phyloP scores from a whole-genome alignment of 371 early-diverging fungal genomes.

The Lichtheimia ornata region DNA sequence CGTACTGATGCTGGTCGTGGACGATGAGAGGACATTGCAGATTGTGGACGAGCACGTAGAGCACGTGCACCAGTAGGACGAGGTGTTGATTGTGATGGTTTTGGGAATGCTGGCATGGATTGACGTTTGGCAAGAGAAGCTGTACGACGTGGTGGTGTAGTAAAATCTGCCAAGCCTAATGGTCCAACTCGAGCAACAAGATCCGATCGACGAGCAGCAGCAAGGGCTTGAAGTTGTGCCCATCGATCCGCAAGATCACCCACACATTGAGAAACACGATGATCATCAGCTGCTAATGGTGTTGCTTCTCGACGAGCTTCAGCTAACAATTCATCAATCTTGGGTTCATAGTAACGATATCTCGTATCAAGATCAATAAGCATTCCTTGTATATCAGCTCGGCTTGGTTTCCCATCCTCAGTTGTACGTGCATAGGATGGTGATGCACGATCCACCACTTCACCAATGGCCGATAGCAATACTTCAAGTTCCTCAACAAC shows the following conservation, averaged over 20 bases:
- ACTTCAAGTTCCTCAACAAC: slow-evolving; percentile 53
- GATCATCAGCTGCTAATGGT: slow-evolving; percentile 39
- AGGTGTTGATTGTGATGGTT: slow-evolving; percentile 32
- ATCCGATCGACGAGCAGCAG: slow-evolving; percentile 50
- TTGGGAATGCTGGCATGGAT: slow-evolving; percentile 31
- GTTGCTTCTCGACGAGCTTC: slow-evolving; percentile 46
- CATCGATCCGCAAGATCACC: slow-evolving; percentile 46
- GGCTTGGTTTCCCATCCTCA: slow-evolving; percentile 31
- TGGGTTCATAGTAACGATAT: slow-evolving; percentile 57
- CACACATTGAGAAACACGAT: slow-evolving; percentile 49
- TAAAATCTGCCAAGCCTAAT: slow-evolving; percentile 22
- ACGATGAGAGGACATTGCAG: slow-evolving; percentile 10
- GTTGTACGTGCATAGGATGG: slow-evolving; percentile 32
- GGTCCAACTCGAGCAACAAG: slow-evolving; percentile 38
- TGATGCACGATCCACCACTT: slow-evolving; percentile 46
- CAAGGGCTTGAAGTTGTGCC: slow-evolving; percentile 47
- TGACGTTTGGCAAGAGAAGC: slow-evolving; percentile 21
- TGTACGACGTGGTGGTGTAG: slow-evolving; percentile 1
- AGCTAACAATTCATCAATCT: slow-evolving; percentile 50
- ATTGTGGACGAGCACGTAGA: slow-evolving; percentile 8
- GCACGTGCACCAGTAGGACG: slow-evolving; percentile 19
- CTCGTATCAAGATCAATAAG: slow-evolving; percentile 59
- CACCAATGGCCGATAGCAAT: slow-evolving; percentile 40
- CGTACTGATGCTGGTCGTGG: slow-evolving; percentile 3
- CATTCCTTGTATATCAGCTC: slow-evolving; percentile 56